Evolutionary conservation across 345 rosid genomes (phyloP).

Genomic region (Geranium brycei): DNA sequence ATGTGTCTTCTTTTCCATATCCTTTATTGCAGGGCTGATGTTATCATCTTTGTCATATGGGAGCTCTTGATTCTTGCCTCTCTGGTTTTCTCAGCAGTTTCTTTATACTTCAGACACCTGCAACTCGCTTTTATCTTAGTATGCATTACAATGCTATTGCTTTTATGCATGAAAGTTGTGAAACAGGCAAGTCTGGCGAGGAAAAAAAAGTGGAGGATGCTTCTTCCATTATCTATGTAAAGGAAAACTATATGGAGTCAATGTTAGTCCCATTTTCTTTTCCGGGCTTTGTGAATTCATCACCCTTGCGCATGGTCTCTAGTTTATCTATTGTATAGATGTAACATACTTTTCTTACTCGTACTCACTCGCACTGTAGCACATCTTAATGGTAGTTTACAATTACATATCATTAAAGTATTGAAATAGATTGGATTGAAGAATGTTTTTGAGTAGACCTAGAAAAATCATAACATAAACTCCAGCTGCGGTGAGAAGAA

Average conservation of each 20-base stretch:
- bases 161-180: constrained; percentile 69
- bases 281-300: too few relatives aligned
- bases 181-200: constrained; percentile 72
- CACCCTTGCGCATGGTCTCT: too few relatives aligned
- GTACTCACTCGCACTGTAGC: too few relatives aligned
- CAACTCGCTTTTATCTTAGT: constrained; percentile 60
- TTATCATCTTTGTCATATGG: constrained; percentile 79
- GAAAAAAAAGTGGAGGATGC: constrained; percentile 94
- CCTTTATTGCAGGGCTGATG: constrained; percentile 72
- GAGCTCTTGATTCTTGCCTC: constrained; percentile 77
- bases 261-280: too few relatives aligned
- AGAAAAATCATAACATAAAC: constrained; percentile 8
- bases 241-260: too few relatives aligned
- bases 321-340: too few relatives aligned
- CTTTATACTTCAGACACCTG: constrained; percentile 66
- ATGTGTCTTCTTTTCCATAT: neutral
- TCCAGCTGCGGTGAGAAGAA: constrained; percentile 10
- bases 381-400: too few relatives aligned
- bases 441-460: neutral
- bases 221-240: constrained; percentile 90
- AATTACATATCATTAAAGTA: too few relatives aligned
- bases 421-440: too few relatives aligned
- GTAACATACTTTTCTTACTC: too few relatives aligned
- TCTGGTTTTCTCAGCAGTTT: constrained; percentile 87
- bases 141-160: constrained; percentile 56